These are phyloP conservation scores for Solanum sejunctum DNA, from an alignment of 257 asterid genomes.

Conservation along the genomic window DNA sequence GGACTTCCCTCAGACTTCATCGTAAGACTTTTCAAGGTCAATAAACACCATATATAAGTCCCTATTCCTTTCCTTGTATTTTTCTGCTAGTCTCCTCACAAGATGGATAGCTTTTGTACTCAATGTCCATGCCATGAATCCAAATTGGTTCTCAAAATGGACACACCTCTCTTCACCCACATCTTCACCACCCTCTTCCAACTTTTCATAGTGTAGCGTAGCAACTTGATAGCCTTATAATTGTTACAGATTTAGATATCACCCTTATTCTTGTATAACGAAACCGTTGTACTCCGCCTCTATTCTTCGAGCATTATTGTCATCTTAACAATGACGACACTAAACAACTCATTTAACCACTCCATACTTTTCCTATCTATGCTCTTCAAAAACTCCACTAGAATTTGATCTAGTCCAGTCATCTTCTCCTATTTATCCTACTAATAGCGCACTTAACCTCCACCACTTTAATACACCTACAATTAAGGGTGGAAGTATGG, in stretches of 20 bases:
- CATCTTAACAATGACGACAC: not conserved
- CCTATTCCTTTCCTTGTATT: not conserved
- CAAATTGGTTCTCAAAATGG: not conserved
- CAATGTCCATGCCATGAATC: not conserved
- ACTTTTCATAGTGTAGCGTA: not conserved
- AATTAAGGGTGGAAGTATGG: too few species aligned
- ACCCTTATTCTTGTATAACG: not conserved
- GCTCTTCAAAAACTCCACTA: not conserved
- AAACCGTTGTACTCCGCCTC: not conserved
- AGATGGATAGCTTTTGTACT: not conserved
- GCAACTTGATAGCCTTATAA: not conserved
- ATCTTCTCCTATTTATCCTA: not conserved
- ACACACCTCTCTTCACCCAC: not conserved
- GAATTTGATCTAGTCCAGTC: not conserved
- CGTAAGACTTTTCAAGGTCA: not conserved
- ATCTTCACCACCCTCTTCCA: not conserved
- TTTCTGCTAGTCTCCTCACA: not conserved
- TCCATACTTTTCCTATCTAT: not conserved
- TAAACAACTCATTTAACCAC: not conserved
- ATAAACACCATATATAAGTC: not conserved
- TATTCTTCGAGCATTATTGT: not conserved
- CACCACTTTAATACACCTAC: not conserved
- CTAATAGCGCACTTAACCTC: not conserved
- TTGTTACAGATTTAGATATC: not conserved
- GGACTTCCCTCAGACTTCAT: not conserved